Base-by-base conservation (phyloP, 1,139 yeast genomes). In the Kurtzmaniella quercitrusa region DNA sequence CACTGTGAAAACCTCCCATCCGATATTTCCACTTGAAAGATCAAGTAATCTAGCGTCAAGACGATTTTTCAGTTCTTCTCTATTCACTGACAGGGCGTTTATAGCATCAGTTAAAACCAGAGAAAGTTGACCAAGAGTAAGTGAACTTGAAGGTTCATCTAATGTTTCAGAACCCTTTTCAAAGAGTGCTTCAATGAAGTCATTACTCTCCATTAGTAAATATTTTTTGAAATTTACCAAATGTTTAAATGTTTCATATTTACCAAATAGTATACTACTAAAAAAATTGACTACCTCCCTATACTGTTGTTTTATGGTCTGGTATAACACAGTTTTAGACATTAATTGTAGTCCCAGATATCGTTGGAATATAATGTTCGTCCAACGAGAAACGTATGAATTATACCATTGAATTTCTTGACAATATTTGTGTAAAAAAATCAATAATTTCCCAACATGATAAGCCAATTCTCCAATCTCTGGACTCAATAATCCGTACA, bases 1-100 rank as follows among this genome's bases (percentile, higher is more conserved):
- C 40, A 93, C 67, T 0, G 97, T 89, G 60, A 93, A 91, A 3
- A 87, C 90, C 57, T 91, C 96, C 98, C 98, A 93, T 0, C 90
- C 91, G 41, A 68, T 76, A 21, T 74, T 81, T 0, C 94, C 94
- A 52, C 83, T 78, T 21, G 60, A 56, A 34, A 83, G 66, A 47
- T 81, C 91, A 41, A 90, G 70, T 40, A 91, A 74, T 40, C 96
- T 70, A 0, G 96, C 96, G 66, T 93, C 98, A 15, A 93, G 59
- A 42, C 89, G 67, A 31, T 57, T 50, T 21, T 59, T 54, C 38
- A 54, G 58, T 18, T 54, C 54, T 41, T 74, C 68, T 50, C 70
- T 66, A 46, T 74, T 72, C 1, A 87, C 68, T 15, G 89, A 80
- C 0, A 95, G 82, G 18, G 72, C 69, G 12, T 77, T 68, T 3